These are phyloP conservation scores for Neofusicoccum kwambonambiense DNA, from an alignment of 2,329 filamentous ascomycete species.

Conservation along the genomic window DNA sequence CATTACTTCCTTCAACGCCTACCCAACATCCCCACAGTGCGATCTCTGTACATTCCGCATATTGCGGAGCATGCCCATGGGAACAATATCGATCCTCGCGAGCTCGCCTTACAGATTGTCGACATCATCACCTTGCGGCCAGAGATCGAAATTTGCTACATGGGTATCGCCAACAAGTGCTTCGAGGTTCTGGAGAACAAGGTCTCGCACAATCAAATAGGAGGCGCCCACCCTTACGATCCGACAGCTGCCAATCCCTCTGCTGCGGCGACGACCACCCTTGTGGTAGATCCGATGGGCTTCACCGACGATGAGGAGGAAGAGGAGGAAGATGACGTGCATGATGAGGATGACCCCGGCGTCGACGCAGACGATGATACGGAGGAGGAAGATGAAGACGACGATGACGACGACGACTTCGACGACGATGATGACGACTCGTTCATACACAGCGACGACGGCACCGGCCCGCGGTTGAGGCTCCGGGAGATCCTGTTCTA, in stretches of 20 bases:
- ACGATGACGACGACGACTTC: slow-evolving; percentile 50
- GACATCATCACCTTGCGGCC: slow-evolving; percentile 75
- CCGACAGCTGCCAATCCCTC: slow-evolving; percentile 13
- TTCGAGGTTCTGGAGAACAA: slow-evolving; percentile 74
- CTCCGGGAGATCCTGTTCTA: slow-evolving; percentile 80
- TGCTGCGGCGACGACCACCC: not conserved
- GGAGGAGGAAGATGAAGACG: slow-evolving; percentile 44
- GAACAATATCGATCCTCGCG: slow-evolving; percentile 59
- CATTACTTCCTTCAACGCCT: slow-evolving; percentile 77
- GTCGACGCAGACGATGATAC: slow-evolving; percentile 37
- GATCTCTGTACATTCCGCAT: slow-evolving; percentile 68
- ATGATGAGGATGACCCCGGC: slow-evolving; percentile 37
- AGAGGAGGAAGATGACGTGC: slow-evolving; percentile 16
- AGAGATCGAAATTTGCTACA: slow-evolving; percentile 74
- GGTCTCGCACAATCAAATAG: slow-evolving; percentile 44
- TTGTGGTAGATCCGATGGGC: slow-evolving; percentile 17
- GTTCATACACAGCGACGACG: slow-evolving; percentile 45
- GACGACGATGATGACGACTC: slow-evolving; percentile 49
- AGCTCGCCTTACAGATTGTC: slow-evolving; percentile 73
- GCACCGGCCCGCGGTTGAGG: slow-evolving; percentile 54
- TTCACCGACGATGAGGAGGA: slow-evolving; percentile 19
- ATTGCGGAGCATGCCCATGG: slow-evolving; percentile 62
- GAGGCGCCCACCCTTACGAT: slow-evolving; percentile 19
- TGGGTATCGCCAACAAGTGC: slow-evolving; percentile 74
- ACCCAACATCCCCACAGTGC: slow-evolving; percentile 67